Conservation (phyloP, 2,329 filamentous ascomycete species). For the Whalleya microplaca region DNA sequence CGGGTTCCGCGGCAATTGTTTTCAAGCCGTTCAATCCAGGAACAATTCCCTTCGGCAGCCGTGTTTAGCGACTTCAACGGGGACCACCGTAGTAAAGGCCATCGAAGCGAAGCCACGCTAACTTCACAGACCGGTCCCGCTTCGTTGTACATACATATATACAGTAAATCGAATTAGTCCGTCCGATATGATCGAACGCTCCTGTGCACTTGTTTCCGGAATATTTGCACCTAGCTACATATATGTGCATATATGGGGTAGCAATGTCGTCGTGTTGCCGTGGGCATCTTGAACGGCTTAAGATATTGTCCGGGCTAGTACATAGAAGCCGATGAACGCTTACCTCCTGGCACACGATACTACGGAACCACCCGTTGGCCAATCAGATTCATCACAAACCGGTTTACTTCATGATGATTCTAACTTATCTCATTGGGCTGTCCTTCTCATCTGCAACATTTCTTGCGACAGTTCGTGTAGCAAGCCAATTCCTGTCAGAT, state of each 20-base stretch:
- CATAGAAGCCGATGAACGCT: neutral
- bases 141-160: too few relatives aligned
- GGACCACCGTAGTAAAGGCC: too few relatives aligned
- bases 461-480: constrained; percentile 8
- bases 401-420: constrained; percentile 6
- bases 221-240: neutral
- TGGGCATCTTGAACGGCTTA: neutral
- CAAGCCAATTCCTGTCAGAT: constrained; percentile 1
- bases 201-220: neutral
- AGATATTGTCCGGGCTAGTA: neutral
- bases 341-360: neutral
- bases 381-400: neutral
- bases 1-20: too few relatives aligned
- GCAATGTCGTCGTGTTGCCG: neutral
- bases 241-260: neutral
- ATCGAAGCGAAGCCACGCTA: too few relatives aligned
- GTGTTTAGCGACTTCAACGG: too few relatives aligned
- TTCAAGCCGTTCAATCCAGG: too few relatives aligned
- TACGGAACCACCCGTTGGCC: constrained; percentile 4
- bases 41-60: too few relatives aligned
- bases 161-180: too few relatives aligned
- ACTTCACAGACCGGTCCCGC: too few relatives aligned
- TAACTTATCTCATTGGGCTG: neutral
- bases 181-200: too few relatives aligned
- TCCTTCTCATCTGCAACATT: constrained; percentile 1